These are phyloP conservation scores for Chaetomium sp. DNA, from an alignment of 2,329 filamentous ascomycete genomes.

Conservation along the genomic window DNA sequence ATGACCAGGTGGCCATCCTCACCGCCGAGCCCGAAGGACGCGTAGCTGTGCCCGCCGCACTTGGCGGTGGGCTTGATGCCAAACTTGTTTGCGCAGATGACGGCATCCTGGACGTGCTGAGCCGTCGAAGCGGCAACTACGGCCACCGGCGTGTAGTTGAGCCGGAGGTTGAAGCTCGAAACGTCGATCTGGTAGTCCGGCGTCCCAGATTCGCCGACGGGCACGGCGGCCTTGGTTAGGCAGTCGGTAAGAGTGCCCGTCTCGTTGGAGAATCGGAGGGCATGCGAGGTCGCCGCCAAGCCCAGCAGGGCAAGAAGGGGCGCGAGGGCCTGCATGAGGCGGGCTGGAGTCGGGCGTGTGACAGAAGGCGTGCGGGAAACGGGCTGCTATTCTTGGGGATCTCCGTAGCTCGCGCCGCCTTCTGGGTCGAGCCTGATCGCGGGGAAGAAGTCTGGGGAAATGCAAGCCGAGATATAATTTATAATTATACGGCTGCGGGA, in stretches of 20 bases:
- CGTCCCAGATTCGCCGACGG: conserved; percentile 28
- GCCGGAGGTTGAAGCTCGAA: conserved; percentile 40
- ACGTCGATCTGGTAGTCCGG: conserved; percentile 42
- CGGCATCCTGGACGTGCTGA: conserved; percentile 50
- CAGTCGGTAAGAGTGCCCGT: conserved; percentile 33
- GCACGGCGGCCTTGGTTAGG: conserved; percentile 33
- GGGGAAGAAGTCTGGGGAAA: conserved; percentile 33
- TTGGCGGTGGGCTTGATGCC: conserved; percentile 52
- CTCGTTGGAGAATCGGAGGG: conserved; percentile 26
- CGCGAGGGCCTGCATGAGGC: conserved; percentile 24
- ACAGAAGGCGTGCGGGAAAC: conserved; percentile 2
- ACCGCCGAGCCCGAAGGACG: conserved; percentile 51
- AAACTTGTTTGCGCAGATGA: conserved; percentile 48
- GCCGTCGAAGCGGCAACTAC: conserved; percentile 48
- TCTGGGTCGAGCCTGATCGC: conserved; percentile 25
- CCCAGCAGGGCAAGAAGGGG: conserved; percentile 30
- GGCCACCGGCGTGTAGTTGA: conserved; percentile 45
- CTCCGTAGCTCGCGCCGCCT: conserved; percentile 19
- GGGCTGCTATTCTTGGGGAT: conserved; percentile 19
- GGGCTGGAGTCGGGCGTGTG: conserved; percentile 20
- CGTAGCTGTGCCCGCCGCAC: conserved; percentile 56
- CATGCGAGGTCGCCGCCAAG: conserved; percentile 23
- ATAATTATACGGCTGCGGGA: conserved; percentile 6
- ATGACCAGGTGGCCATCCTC: conserved; percentile 52
- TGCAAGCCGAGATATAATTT: conserved; percentile 31